These are phyloP conservation scores for Monosporozyma unispora DNA, from an alignment of 805 yeast genomes.

Conservation along the genomic window DNA sequence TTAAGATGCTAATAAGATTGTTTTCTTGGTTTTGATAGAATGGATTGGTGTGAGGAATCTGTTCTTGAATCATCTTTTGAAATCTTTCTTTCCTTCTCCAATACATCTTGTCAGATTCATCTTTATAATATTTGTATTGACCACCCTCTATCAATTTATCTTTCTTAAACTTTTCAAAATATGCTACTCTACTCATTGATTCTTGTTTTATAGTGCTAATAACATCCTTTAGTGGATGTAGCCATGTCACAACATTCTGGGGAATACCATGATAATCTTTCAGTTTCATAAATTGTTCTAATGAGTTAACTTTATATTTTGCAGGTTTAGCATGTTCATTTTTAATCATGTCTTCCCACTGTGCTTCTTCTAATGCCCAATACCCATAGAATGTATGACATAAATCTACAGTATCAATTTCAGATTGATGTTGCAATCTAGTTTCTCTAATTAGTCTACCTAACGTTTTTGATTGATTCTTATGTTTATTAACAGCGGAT, in stretches of 20 bases:
- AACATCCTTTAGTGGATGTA: conserved; percentile 15
- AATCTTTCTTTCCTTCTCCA: conserved; percentile 18
- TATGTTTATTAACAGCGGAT: conserved; percentile 22
- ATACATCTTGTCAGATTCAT: conserved; percentile 19
- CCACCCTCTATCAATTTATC: conserved; percentile 13
- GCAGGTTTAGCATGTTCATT: neutral
- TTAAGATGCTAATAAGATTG: neutral
- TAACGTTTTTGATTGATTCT: conserved; percentile 20
- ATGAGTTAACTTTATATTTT: neutral
- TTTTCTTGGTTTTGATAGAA: neutral
- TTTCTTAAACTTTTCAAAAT: conserved; percentile 15
- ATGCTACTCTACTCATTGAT: conserved; percentile 6
- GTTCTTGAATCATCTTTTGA: neutral
- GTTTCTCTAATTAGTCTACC: conserved; percentile 16
- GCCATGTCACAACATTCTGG: conserved; percentile 17
- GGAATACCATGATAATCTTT: neutral
- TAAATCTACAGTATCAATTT: conserved; percentile 11
- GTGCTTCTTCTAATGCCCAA: conserved; percentile 27
- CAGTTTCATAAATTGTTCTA: neutral
- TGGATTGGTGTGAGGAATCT: neutral
- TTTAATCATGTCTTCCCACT: conserved; percentile 20
- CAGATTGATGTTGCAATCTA: conserved; percentile 15
- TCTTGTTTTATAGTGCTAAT: conserved; percentile 7
- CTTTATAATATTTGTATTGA: conserved; percentile 11
- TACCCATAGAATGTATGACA: conserved; percentile 8